Evolutionary conservation across 2,329 filamentous ascomycete genomes (phyloP).

Genomic region (Diaporthe sp.): DNA sequence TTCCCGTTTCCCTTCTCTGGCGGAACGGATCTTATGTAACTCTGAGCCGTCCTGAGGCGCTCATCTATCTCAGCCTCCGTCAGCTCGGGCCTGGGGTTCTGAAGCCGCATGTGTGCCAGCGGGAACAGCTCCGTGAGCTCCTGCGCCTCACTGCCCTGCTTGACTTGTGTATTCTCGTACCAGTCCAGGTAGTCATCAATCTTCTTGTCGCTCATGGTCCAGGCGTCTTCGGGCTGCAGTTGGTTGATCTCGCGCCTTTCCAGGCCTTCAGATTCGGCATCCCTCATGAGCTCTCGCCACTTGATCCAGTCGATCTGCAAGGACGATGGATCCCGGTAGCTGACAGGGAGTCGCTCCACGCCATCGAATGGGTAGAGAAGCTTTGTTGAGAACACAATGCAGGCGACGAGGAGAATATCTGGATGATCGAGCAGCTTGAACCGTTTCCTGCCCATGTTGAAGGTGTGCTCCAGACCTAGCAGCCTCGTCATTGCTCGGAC

Average conservation of each 20-base stretch:
- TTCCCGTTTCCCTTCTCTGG: constrained; percentile 39
- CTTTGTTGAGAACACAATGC: constrained; percentile 83
- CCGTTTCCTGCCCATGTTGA: constrained; percentile 62
- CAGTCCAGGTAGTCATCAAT: constrained; percentile 85
- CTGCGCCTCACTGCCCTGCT: constrained; percentile 46
- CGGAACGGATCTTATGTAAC: constrained; percentile 44
- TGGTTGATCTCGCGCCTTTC: constrained; percentile 47
- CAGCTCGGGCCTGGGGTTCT: constrained; percentile 33
- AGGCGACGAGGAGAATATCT: constrained; percentile 79
- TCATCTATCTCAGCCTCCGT: constrained; percentile 47
- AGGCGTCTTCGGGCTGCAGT: constrained; percentile 48
- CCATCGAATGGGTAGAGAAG: constrained; percentile 82
- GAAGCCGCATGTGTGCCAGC: constrained; percentile 43
- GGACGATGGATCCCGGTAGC: constrained; percentile 68
- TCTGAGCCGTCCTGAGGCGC: constrained; percentile 45
- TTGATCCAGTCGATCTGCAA: constrained; percentile 78
- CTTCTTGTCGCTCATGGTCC: constrained; percentile 67
- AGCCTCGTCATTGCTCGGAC: constrained; percentile 69
- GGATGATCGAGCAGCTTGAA: constrained; percentile 73
- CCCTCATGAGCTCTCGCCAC: constrained; percentile 72
- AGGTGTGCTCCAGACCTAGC: constrained; percentile 69
- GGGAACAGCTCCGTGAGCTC: constrained; percentile 54
- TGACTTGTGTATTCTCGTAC: constrained; percentile 72
- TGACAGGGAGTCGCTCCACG: constrained; percentile 63
- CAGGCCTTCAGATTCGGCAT: constrained; percentile 45